Evolutionary conservation across 352 stramenopile species (phyloP).

Genomic region (Phytophthora quininea): DNA sequence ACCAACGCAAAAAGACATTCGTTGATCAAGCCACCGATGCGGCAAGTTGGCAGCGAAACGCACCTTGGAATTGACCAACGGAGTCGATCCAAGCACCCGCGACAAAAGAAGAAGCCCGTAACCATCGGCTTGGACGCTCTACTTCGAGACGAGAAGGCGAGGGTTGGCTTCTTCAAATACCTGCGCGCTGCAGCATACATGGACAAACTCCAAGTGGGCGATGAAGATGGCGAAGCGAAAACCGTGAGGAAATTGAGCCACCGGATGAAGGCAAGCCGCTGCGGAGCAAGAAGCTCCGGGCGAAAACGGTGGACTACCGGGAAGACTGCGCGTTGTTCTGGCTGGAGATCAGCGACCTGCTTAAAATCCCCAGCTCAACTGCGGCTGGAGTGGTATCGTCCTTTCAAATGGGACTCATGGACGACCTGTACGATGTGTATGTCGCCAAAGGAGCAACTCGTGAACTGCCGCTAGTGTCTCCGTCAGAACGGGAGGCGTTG

Average conservation of each 20-base stretch:
- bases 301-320: constrained; percentile 49
- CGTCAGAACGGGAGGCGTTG: constrained; percentile 51
- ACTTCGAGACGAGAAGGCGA: constrained; percentile 58
- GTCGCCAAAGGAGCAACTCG: constrained; percentile 42
- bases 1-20: constrained; percentile 9
- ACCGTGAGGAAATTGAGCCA: constrained; percentile 6
- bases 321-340: constrained; percentile 74
- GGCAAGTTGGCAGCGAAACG: constrained; percentile 26
- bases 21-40: constrained; percentile 23
- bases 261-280: constrained; percentile 26
- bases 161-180: constrained; percentile 64
- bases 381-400: constrained; percentile 32
- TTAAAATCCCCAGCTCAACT: constrained; percentile 57
- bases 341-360: constrained; percentile 68
- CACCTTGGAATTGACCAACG: constrained; percentile 1
- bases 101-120: constrained; percentile 36
- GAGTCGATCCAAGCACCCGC: constrained; percentile 4
- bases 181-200: constrained; percentile 44
- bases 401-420: constrained; percentile 67
- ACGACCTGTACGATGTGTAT: constrained; percentile 67
- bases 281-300: constrained; percentile 5
- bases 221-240: constrained; percentile 10
- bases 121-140: constrained; percentile 59
- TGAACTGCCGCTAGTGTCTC: constrained; percentile 58
- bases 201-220: constrained; percentile 36